Conservation (phyloP, 1,284 basidiomycete species). For the Fomes fomentarius region DNA sequence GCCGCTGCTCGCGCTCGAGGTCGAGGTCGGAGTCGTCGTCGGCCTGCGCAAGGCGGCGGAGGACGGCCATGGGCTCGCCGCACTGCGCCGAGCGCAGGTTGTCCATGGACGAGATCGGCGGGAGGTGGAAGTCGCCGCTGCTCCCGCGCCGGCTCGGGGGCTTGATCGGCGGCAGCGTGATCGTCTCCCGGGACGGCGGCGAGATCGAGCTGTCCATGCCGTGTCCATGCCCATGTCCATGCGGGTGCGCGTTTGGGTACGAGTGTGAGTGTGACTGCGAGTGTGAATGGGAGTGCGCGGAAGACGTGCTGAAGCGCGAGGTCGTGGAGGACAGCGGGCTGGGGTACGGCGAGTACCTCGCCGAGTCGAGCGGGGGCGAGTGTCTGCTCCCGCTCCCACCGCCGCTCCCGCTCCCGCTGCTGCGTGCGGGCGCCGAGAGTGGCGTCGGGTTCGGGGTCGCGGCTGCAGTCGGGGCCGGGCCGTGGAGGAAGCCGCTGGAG, state of each 20-base stretch:
- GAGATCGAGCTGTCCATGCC: too few species aligned
- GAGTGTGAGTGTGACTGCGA: not conserved
- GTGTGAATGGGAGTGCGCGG: not conserved
- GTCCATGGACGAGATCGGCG: conserved; percentile 71
- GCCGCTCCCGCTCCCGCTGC: not conserved
- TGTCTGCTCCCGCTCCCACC: too few species aligned
- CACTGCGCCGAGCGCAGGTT: conserved; percentile 52
- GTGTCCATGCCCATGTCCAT: too few species aligned
- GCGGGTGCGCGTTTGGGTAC: not conserved
- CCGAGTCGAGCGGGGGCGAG: conserved; percentile 22
- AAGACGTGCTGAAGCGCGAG: conserved; percentile 13
- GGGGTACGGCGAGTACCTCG: conserved; percentile 48
- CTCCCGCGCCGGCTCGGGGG: conserved; percentile 25
- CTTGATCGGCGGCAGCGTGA: conserved; percentile 58
- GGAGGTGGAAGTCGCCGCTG: conserved; percentile 48
- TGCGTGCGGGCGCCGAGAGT: too few species aligned
- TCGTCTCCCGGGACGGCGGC: conserved; percentile 34
- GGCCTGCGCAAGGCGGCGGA: conserved; percentile 56
- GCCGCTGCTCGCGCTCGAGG: too few species aligned
- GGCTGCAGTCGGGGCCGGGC: too few species aligned
- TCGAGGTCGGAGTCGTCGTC: too few species aligned
- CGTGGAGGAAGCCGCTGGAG: conserved; percentile 11
- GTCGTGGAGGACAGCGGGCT: conserved; percentile 30
- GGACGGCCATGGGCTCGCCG: conserved; percentile 63
- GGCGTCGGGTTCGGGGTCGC: too few species aligned